Evolutionary conservation across 2,329 filamentous ascomycete genomes (phyloP).

Genomic region (Stachybotrys echinatus): DNA sequence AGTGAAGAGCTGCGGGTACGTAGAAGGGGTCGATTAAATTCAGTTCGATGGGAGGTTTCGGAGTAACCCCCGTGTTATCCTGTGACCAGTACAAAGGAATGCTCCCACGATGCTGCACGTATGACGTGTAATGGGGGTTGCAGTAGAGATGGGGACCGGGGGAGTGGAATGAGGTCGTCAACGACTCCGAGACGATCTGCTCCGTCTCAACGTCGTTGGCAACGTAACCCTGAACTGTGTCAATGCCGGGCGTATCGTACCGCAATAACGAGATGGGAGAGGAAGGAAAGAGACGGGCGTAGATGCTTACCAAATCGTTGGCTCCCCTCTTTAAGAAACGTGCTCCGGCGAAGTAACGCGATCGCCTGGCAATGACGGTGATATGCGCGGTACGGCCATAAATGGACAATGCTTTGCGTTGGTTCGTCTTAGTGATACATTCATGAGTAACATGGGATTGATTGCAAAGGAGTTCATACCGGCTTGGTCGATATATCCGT

Average conservation of each 20-base stretch:
- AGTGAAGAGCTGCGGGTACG: constrained; percentile 85
- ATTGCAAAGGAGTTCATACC: constrained; percentile 24
- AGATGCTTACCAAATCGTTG: constrained; percentile 63
- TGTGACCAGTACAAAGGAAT: constrained; percentile 98
- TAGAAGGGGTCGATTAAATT: constrained; percentile 97
- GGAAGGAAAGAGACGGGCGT: background rate
- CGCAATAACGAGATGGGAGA: too few relatives aligned
- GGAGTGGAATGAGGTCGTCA: constrained; percentile 92
- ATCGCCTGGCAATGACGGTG: constrained; percentile 87
- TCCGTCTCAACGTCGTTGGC: constrained; percentile 99
- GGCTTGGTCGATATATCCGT: constrained; percentile 93
- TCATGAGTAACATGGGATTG: background rate
- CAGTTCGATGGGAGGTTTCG: constrained; percentile 92
- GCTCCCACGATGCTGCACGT: constrained; percentile 92
- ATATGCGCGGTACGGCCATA: constrained; percentile 89
- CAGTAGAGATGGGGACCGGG: constrained; percentile 81
- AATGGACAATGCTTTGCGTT: constrained; percentile 58
- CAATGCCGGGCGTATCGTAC: too few relatives aligned
- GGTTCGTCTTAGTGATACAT: constrained; percentile 3
- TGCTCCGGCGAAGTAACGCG: constrained; percentile 88
- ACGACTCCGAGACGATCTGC: constrained; percentile 91
- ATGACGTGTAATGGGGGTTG: constrained; percentile 90
- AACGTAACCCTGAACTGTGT: constrained; percentile 71
- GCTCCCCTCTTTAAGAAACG: constrained; percentile 90
- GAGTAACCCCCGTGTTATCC: constrained; percentile 89